These are phyloP conservation scores for Fusarium goolgardi DNA, from an alignment of 2,329 filamentous ascomycete species.

Conservation along the genomic window DNA sequence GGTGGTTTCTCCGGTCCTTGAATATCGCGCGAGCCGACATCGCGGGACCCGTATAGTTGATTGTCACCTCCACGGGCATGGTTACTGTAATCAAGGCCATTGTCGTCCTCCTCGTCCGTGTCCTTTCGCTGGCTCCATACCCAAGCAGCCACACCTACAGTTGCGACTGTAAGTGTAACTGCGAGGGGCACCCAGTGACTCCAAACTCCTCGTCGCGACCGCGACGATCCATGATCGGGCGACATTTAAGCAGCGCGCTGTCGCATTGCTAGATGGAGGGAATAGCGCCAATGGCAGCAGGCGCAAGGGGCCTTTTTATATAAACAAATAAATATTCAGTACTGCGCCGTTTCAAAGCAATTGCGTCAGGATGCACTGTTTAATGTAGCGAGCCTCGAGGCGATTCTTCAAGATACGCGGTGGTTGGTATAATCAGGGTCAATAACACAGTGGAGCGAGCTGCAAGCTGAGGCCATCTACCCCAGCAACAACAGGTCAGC, in stretches of 20 bases:
- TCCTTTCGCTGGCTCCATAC: constrained; percentile 90
- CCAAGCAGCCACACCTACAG: constrained; percentile 89
- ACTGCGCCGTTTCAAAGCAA: constrained; percentile 4
- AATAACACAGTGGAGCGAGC: constrained; percentile 45
- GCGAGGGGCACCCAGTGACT: constrained; percentile 91
- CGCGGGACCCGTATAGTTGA: constrained; percentile 58
- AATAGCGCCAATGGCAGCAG: constrained; percentile 38
- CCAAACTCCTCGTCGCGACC: constrained; percentile 72
- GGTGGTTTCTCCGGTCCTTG: constrained; percentile 53
- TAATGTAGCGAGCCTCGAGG: constrained; percentile 31
- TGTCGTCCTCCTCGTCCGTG: constrained; percentile 72
- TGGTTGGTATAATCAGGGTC: constrained; percentile 48
- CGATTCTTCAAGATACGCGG: constrained; percentile 43
- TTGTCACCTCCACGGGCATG: constrained; percentile 67
- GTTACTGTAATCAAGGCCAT: constrained; percentile 60
- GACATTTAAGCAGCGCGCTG: constrained; percentile 62
- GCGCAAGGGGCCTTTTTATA: constrained; percentile 32
- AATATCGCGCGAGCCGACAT: constrained; percentile 49
- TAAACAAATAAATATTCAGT: constrained; percentile 9
- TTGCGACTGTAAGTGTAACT: constrained; percentile 87
- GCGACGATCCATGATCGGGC: constrained; percentile 69
- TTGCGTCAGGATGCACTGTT: constrained; percentile 26
- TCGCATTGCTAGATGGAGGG: constrained; percentile 51
- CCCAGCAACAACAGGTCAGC: constrained; percentile 46
- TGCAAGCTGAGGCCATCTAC: constrained; percentile 43